A percentile compares a stretch with the other conserved stretches of the same genome.
These are phyloP conservation scores for Spergularia bocconei DNA, from an alignment of 148 eudicot genomes.

Conservation along the genomic window DNA sequence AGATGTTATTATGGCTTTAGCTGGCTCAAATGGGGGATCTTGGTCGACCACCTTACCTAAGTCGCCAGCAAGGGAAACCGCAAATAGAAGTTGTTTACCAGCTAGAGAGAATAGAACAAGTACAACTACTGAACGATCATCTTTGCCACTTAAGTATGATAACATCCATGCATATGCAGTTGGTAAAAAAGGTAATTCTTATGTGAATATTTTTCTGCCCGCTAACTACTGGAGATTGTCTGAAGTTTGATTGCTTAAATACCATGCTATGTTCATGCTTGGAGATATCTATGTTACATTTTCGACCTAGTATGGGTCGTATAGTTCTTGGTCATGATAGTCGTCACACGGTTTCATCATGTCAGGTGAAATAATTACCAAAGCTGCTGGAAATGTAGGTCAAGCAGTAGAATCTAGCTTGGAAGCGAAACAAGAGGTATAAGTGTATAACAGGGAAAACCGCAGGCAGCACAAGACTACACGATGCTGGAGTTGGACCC, in stretches of 20 bases:
- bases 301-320: background rate
- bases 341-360: background rate
- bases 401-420: conserved; percentile 7
- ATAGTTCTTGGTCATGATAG: background rate
- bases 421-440: conserved; percentile 16
- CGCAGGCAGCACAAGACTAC: background rate
- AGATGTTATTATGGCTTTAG: conserved; percentile 68
- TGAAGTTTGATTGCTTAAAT: no score
- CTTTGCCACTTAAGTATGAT: conserved; percentile 13
- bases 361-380: conserved; percentile 15
- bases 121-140: conserved; percentile 11
- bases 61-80: conserved; percentile 28
- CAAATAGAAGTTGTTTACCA: conserved; percentile 27
- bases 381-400: conserved; percentile 17
- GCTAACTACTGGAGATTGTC: no score
- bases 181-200: conserved; percentile 13
- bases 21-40: conserved; percentile 86
- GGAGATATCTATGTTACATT: background rate
- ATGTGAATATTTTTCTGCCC: background rate
- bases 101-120: conserved; percentile 33
- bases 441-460: background rate
- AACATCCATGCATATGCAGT: conserved; percentile 1
- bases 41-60: conserved; percentile 63
- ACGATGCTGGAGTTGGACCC: background rate
- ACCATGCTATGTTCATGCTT: background rate